Percentiles rank a stretch among this genome's conserved stretches.
Conservation (phyloP, 73 alveolate genomes). For the Blepharisma stoltei region DNA sequence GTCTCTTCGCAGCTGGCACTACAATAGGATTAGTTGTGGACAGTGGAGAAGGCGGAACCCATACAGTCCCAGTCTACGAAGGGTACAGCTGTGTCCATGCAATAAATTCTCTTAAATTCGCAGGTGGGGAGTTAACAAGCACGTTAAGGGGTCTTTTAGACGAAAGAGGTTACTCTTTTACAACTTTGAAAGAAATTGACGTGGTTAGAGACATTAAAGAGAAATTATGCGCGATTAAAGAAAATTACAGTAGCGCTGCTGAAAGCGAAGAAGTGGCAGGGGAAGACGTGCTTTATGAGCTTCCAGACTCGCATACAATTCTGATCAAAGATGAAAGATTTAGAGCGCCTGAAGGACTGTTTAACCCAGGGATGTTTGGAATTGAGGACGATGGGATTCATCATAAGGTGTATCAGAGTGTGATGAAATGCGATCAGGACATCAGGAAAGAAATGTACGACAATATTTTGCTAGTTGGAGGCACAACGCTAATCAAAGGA, state of each 20-base stretch:
- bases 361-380: slow-evolving; percentile 53
- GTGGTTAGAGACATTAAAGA: slow-evolving; percentile 62
- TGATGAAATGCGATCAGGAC: slow-evolving; percentile 77
- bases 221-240: slow-evolving; percentile 46
- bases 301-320: slow-evolving; percentile 63
- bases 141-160: slow-evolving; percentile 34
- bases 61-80: slow-evolving; percentile 66
- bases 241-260: slow-evolving; percentile 33
- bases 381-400: slow-evolving; percentile 66
- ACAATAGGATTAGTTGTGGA: slow-evolving; percentile 56
- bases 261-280: not conserved
- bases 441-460: slow-evolving; percentile 73
- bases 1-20: slow-evolving; percentile 37
- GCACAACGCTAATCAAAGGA: slow-evolving; percentile 82
- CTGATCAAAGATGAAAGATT: slow-evolving; percentile 38
- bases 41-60: slow-evolving; percentile 72
- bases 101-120: slow-evolving; percentile 42
- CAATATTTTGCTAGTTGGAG: slow-evolving; percentile 76
- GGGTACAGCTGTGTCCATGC: slow-evolving; percentile 61
- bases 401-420: slow-evolving; percentile 68
- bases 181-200: slow-evolving; percentile 61
- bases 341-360: slow-evolving; percentile 54
- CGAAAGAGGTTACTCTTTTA: slow-evolving; percentile 54
- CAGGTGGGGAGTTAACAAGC: slow-evolving; percentile 63
- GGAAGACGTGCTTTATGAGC: slow-evolving; percentile 39